phyloP scores from a whole-genome alignment of 208 protist genomes.

The Paratrypanosoma confusum region DNA sequence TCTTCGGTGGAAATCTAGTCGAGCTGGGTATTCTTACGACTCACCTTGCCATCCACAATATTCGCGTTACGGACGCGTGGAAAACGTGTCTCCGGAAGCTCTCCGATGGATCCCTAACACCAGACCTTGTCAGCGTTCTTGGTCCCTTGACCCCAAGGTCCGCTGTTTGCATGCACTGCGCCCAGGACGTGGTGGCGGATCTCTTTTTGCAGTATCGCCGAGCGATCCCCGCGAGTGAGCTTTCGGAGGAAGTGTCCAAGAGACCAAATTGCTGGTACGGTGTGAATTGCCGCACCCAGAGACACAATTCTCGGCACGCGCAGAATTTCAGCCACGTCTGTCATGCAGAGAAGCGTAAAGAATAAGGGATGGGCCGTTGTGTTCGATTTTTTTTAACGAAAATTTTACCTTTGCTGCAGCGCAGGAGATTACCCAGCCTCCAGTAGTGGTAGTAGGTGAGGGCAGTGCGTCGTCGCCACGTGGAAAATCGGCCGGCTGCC shows the following conservation, averaged over 20 bases:
- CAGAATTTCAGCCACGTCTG: slow-evolving; percentile 84
- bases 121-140: slow-evolving; percentile 45
- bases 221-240: slow-evolving; percentile 24
- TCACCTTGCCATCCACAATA: slow-evolving; percentile 31
- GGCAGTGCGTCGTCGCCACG: no score
- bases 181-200: slow-evolving; percentile 30
- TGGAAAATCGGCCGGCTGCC: no score
- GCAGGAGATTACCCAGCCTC: no score
- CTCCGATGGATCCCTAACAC: slow-evolving; percentile 28
- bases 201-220: slow-evolving; percentile 76
- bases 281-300: slow-evolving; percentile 71
- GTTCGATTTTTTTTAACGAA: no score
- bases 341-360: slow-evolving; percentile 81
- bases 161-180: slow-evolving; percentile 50
- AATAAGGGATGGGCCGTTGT: slow-evolving; percentile 29
- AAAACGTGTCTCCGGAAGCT: slow-evolving; percentile 31
- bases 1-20: slow-evolving; percentile 59
- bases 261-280: slow-evolving; percentile 86
- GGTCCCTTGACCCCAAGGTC: slow-evolving; percentile 21
- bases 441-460: no score
- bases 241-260: slow-evolving; percentile 45
- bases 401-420: no score
- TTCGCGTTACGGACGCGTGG: slow-evolving; percentile 31
- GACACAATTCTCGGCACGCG: slow-evolving; percentile 66
- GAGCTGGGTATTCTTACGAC: slow-evolving; percentile 58